Evolutionary conservation across 2,329 filamentous ascomycete species (phyloP).

Genomic region (Pseudogymnoascus sp.): DNA sequence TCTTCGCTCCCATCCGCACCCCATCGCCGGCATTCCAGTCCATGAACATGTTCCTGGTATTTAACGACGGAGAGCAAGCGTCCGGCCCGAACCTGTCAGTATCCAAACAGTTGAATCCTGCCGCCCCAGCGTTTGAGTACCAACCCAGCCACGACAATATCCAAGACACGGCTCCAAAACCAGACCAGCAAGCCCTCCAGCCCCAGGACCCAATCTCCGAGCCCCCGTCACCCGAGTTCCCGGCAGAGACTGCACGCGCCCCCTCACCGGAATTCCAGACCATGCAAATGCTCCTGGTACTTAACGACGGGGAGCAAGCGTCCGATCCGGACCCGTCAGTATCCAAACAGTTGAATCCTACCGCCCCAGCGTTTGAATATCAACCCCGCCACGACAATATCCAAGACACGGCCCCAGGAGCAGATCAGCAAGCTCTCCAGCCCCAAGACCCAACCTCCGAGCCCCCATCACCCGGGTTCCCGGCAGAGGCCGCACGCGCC

Average conservation of each 20-base stretch:
- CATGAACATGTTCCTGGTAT: no score
- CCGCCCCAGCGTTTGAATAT: not conserved
- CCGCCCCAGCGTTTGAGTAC: not conserved
- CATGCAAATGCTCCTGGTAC: no score
- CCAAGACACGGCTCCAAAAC: not conserved
- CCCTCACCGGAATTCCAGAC: not conserved
- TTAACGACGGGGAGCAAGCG: not conserved
- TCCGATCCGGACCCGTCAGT: no score
- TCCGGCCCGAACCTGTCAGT: no score
- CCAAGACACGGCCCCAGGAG: not conserved
- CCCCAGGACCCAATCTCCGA: not conserved
- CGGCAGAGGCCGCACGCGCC: not conserved
- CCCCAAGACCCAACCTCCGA: not conserved
- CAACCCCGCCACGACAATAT: not conserved
- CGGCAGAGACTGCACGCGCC: not conserved
- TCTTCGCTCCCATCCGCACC: not conserved
- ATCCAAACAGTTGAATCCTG: not conserved
- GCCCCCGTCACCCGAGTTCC: not conserved
- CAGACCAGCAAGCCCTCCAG: not conserved
- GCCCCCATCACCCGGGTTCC: not conserved
- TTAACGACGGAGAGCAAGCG: not conserved
- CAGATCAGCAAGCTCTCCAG: not conserved
- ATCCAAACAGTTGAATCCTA: not conserved
- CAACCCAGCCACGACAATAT: not conserved
- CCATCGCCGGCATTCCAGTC: not conserved